A percentile compares a stretch with the other conserved stretches of the same genome.
These are phyloP conservation scores for Zymoseptoria ardabiliae DNA, from an alignment of 2,329 filamentous ascomycete genomes.

Conservation along the genomic window DNA sequence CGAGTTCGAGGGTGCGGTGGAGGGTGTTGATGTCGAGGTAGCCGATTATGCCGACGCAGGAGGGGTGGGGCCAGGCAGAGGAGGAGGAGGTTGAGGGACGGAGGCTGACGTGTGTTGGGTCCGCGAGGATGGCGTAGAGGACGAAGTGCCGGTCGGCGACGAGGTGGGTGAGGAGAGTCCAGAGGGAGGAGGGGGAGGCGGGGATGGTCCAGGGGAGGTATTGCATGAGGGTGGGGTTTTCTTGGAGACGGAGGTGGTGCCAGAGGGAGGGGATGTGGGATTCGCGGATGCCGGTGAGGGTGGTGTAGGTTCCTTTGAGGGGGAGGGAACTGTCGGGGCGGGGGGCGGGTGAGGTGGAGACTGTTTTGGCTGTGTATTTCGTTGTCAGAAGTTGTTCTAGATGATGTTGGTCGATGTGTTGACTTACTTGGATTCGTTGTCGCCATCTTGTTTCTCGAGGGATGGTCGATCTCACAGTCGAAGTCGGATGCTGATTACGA, in stretches of 20 bases:
- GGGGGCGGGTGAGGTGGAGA: slow-evolving; percentile 1
- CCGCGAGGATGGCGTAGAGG: slow-evolving; percentile 40
- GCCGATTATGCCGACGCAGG: slow-evolving; percentile 34
- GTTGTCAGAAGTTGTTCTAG: background rate
- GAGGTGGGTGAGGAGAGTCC: slow-evolving; percentile 10
- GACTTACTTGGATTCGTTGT: background rate
- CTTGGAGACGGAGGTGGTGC: slow-evolving; percentile 6
- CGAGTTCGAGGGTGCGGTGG: slow-evolving; percentile 51
- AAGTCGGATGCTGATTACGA: too few species aligned
- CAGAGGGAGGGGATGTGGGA: slow-evolving; percentile 10
- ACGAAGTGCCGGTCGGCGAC: slow-evolving; percentile 15
- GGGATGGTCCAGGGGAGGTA: slow-evolving; percentile 34
- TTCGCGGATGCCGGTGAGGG: slow-evolving; percentile 9
- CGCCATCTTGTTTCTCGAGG: background rate
- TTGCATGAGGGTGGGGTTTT: slow-evolving; percentile 30
- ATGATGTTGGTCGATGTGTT: background rate
- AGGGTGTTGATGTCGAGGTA: slow-evolving; percentile 42
- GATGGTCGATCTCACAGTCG: too few species aligned
- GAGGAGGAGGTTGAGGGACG: slow-evolving; percentile 15
- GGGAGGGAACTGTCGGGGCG: slow-evolving; percentile 3
- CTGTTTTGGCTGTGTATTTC: background rate
- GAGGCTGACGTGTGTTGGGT: slow-evolving; percentile 18
- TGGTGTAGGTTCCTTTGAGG: slow-evolving; percentile 10
- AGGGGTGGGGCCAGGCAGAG: slow-evolving; percentile 22
- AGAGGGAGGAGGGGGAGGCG: slow-evolving; percentile 18